Evolutionary conservation across 192 early-diverging fungal species (phyloP).

Genomic region (Backusella australiensis): DNA sequence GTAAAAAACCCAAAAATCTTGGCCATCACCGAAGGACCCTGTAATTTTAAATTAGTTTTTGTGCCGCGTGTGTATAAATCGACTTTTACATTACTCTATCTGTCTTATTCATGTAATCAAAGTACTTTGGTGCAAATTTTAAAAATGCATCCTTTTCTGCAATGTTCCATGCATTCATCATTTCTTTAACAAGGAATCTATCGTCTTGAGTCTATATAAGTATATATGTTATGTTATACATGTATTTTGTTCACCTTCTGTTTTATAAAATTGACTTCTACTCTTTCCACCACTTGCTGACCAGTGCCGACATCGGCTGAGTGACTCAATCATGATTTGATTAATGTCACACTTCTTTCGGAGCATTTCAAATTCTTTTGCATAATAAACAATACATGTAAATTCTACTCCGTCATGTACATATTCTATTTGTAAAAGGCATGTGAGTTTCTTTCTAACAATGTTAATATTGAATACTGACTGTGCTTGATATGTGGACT

Average conservation of each 20-base stretch:
- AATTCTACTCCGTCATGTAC: slow-evolving; percentile 70
- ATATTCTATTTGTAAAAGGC: slow-evolving; percentile 43
- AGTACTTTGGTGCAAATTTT: slow-evolving; percentile 90
- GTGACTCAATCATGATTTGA: slow-evolving; percentile 72
- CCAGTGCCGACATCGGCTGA: slow-evolving; percentile 79
- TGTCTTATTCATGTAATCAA: slow-evolving; percentile 74
- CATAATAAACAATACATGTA: slow-evolving; percentile 82
- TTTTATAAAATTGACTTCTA: slow-evolving; percentile 83
- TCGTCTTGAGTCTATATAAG: slow-evolving; percentile 57
- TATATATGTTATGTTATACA: background rate
- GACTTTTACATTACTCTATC: slow-evolving; percentile 30
- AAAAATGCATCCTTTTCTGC: slow-evolving; percentile 82
- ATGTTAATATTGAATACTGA: slow-evolving; percentile 27
- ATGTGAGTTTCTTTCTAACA: background rate
- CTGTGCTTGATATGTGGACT: slow-evolving; percentile 57
- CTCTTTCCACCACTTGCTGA: slow-evolving; percentile 84
- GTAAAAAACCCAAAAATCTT: slow-evolving; percentile 92
- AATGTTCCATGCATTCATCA: slow-evolving; percentile 68
- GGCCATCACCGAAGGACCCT: slow-evolving; percentile 71
- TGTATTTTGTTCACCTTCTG: slow-evolving; percentile 49
- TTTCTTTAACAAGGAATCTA: slow-evolving; percentile 85
- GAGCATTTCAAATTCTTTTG: slow-evolving; percentile 83
- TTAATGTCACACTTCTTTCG: slow-evolving; percentile 80
- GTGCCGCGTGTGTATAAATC: background rate
- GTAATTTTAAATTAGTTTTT: background rate